phyloP scores from a whole-genome alignment of 2,329 filamentous ascomycete species.

The Colletotrichum sp. region DNA sequence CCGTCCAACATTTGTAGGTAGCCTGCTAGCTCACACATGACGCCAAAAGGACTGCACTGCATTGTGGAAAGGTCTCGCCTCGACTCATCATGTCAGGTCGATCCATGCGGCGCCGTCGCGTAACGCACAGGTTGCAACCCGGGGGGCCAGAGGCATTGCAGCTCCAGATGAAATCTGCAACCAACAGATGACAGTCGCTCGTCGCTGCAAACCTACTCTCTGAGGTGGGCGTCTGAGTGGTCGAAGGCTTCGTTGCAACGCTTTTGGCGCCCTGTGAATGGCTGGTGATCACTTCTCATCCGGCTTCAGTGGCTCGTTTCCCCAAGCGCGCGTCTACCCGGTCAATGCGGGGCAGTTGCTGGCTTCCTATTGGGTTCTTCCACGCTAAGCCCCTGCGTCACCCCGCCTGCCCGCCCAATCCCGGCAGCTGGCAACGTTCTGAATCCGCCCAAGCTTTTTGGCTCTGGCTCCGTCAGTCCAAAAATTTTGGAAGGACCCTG shows the following conservation, averaged over 20 bases:
- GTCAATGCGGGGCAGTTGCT: neutral
- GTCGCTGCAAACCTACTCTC: neutral
- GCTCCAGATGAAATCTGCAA: conserved; percentile 1
- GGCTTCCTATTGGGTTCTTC: neutral
- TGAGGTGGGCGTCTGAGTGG: neutral
- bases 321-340: conserved; percentile 21
- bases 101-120: neutral
- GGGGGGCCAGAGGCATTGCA: neutral
- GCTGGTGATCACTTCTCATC: neutral
- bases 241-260: neutral
- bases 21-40: neutral
- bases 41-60: neutral
- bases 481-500: neutral
- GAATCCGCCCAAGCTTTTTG: neutral
- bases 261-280: neutral
- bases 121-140: neutral
- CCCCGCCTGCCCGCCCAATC: conserved; percentile 12
- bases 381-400: neutral
- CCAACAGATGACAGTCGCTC: conserved; percentile 3
- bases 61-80: neutral
- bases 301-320: neutral
- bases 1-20: neutral
- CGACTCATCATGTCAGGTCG: neutral
- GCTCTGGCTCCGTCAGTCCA: neutral
- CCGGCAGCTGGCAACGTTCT: conserved; percentile 5